Conservation (phyloP, 2,329 filamentous ascomycete genomes). For the Arthrobotrys entomopaga region DNA sequence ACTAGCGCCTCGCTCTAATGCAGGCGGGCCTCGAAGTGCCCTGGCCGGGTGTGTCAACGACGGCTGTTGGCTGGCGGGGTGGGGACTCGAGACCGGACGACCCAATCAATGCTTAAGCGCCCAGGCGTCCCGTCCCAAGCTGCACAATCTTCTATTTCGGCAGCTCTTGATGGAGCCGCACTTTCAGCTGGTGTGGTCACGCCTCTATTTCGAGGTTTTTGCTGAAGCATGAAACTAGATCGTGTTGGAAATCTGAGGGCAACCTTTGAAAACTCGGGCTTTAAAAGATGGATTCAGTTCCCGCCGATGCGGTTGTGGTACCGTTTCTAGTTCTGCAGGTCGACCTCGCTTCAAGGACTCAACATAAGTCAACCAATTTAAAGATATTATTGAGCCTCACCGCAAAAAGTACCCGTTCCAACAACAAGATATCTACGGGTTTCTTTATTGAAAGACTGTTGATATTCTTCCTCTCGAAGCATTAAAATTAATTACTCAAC, state of each 20-base stretch:
- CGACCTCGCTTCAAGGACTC: not conserved
- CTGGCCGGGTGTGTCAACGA: not conserved
- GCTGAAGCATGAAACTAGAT: constrained; percentile 15
- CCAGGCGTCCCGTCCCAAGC: constrained; percentile 32
- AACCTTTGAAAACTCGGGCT: constrained; percentile 5
- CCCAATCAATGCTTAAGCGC: constrained; percentile 45
- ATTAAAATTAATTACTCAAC: not conserved
- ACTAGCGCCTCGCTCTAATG: constrained; percentile 28
- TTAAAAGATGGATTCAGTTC: constrained; percentile 44
- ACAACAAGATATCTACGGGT: constrained; percentile 48
- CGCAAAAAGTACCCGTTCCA: constrained; percentile 52
- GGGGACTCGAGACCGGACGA: constrained; percentile 22
- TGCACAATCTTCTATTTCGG: constrained; percentile 54
- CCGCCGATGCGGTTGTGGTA: constrained; percentile 47
- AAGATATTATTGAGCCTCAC: constrained; percentile 1
- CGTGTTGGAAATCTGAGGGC: not conserved
- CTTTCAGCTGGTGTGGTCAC: constrained; percentile 11
- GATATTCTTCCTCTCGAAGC: too few species aligned
- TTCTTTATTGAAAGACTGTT: too few species aligned
- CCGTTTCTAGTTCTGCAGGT: constrained; percentile 4
- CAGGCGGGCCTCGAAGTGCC: not conserved
- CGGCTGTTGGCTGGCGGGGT: constrained; percentile 25
- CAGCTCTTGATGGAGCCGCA: constrained; percentile 28
- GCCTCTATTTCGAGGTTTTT: constrained; percentile 33
- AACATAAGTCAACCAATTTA: not conserved